These are phyloP conservation scores for Asterochloris erici DNA, from an alignment of 139 green algal genomes.

Conservation along the genomic window DNA sequence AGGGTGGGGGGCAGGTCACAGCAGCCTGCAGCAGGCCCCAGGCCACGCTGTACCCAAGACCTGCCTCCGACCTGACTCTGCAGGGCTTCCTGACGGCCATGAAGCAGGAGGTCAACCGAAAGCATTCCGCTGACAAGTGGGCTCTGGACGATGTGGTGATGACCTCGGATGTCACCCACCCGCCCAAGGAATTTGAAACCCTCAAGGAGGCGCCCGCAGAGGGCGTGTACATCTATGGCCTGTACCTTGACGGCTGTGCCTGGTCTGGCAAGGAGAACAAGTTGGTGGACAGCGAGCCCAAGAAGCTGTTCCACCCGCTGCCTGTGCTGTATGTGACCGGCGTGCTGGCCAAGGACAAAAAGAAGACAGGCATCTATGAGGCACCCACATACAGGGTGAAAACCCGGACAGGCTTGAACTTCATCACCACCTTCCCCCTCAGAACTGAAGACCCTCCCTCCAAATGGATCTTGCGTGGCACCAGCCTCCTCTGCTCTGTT, in stretches of 20 bases:
- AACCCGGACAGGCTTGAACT: conserved; percentile 78
- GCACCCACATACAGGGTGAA: conserved; percentile 83
- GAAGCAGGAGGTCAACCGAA: conserved; percentile 89
- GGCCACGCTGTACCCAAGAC: too few species aligned
- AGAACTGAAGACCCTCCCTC: conserved; percentile 72
- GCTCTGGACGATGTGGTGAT: conserved; percentile 94
- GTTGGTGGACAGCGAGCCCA: conserved; percentile 87
- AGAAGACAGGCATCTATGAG: conserved; percentile 65
- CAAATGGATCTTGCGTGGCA: conserved; percentile 89
- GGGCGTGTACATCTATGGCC: conserved; percentile 91
- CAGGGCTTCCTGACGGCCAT: conserved; percentile 90
- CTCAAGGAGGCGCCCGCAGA: conserved; percentile 77
- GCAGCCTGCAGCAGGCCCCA: too few species aligned
- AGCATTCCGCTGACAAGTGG: conserved; percentile 90
- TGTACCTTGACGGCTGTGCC: conserved; percentile 91
- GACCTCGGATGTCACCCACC: conserved; percentile 80
- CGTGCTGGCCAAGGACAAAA: conserved; percentile 74
- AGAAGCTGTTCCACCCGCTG: conserved; percentile 87
- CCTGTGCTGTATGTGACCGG: conserved; percentile 88
- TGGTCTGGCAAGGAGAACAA: conserved; percentile 81
- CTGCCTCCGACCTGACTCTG: not conserved
- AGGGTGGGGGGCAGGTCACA: too few species aligned
- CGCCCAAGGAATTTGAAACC: conserved; percentile 78
- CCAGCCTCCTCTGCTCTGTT: conserved; percentile 77
- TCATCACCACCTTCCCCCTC: conserved; percentile 85